Evolutionary conservation across 2,329 filamentous ascomycete species (phyloP).

Genomic region (Peltaster fructicola): DNA sequence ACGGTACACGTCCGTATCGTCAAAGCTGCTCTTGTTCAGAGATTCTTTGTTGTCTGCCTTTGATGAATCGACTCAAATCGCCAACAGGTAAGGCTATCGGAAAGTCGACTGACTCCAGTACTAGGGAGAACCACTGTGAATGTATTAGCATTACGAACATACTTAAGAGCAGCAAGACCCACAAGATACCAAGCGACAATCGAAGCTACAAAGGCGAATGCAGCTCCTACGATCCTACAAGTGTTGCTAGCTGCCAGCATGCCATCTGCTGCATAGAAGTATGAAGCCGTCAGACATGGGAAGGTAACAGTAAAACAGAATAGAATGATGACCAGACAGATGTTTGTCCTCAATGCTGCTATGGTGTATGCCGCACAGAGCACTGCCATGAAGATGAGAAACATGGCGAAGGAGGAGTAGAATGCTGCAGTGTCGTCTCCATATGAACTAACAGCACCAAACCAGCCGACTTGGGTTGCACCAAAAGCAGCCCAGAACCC

Average conservation of each 20-base stretch:
- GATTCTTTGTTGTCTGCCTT: no score
- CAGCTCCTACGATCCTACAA: conserved; percentile 1
- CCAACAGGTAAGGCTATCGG: conserved; percentile 7
- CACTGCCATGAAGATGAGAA: conserved; percentile 6
- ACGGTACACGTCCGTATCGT: no score
- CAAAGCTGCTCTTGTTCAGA: no score
- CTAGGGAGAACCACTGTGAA: conserved; percentile 1
- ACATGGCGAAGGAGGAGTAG: conserved; percentile 5
- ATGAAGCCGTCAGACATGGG: conserved; percentile 2
- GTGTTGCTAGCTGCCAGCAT: background rate
- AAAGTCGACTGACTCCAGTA: conserved; percentile 8
- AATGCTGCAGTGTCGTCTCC: conserved; percentile 3
- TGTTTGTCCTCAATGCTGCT: conserved; percentile 7
- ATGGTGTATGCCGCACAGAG: conserved; percentile 8
- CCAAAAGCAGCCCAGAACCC: conserved; percentile 2
- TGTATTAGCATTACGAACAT: background rate
- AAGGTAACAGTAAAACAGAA: conserved; percentile 8
- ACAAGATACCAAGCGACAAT: conserved; percentile 1
- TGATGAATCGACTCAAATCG: conserved; percentile 7
- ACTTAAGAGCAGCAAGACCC: background rate
- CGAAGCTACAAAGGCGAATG: background rate
- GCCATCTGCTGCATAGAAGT: conserved; percentile 2
- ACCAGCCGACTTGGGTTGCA: conserved; percentile 1
- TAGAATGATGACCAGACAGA: conserved; percentile 9
- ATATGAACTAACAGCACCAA: conserved; percentile 4